Base-by-base conservation (phyloP, 2,329 filamentous ascomycete genomes). In the Nectriaceae sp. region DNA sequence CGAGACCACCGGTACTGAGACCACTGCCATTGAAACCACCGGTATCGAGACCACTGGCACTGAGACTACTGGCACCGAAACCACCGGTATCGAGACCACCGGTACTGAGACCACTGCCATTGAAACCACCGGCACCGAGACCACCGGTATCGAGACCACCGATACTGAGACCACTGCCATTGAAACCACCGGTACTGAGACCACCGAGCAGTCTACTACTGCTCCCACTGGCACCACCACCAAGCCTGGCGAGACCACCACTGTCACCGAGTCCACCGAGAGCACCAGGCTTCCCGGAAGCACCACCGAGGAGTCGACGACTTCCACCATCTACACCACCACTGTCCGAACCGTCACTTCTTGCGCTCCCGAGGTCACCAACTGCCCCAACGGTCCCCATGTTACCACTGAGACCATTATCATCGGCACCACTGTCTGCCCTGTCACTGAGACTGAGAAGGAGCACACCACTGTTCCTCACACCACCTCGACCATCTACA, bases 401-500 rank as follows among this genome's bases (percentile, higher is more conserved):
- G 63, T 64, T 38, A 58, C 58, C 24, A 65, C 59, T 8, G 55
- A 61, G 49, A 64, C 64, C 21, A 59, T 63, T 11, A 54, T 62
- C n/a, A 40, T 63, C 36, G 70, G 64, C 29, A 74, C 70, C 35
- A 74, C 71, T 3, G 60, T 72, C 33, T 72, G 70, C 65, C 71
- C 71, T 11, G 64, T 72, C 36, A 58, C 56, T n/a, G 18, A 35
- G 51, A 5, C 33, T 18, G 8, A 52, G 39, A 43, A 13, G 16
- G 11, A 18, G 5, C 16, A 15, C 18, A 21, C 37, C 16, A 10
- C 37, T 8, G 33, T n/a, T 4, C 18, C 53, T 49, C 54, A 41
- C 21, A 59, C 57, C 18, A 61, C 56, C 33, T 59, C 56, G 13
- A 60, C 59, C 37, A 48, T 62, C 47, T 61, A 55, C 44, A 59